Conservation (phyloP, 2,329 filamentous ascomycete genomes). For the Incumbomyces delicatus region DNA sequence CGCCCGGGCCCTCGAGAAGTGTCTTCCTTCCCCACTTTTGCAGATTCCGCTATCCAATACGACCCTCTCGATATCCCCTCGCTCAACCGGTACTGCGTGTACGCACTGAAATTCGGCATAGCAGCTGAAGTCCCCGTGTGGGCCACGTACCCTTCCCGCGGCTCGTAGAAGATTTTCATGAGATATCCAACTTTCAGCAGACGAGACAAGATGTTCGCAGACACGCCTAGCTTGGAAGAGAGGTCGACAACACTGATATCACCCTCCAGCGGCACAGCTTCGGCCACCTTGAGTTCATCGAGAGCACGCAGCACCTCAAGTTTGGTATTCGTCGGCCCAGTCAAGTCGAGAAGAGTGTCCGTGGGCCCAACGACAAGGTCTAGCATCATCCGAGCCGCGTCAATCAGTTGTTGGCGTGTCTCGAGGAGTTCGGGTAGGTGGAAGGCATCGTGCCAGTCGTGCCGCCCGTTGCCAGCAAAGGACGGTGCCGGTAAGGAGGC, state of each 20-base stretch:
- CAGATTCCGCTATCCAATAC: background rate
- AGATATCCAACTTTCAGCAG: conserved; percentile 1
- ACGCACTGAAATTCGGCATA: conserved; percentile 1
- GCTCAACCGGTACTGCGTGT: background rate
- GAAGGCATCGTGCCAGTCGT: conserved; percentile 1
- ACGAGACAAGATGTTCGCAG: background rate
- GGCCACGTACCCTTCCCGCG: background rate
- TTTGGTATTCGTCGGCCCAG: background rate
- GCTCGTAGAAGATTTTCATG: conserved; percentile 2
- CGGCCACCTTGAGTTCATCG: background rate
- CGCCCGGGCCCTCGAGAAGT: background rate
- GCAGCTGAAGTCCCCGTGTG: background rate
- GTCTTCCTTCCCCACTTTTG: background rate
- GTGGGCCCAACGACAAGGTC: conserved; percentile 1
- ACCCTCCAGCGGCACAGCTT: background rate
- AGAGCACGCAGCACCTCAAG: conserved; percentile 2
- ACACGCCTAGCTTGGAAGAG: background rate
- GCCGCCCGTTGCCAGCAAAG: background rate
- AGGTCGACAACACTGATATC: conserved; percentile 1
- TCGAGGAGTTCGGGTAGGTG: background rate
- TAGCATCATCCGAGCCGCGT: background rate
- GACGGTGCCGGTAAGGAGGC: background rate
- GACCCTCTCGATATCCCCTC: background rate
- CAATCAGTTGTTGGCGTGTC: background rate
- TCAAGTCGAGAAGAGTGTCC: background rate